Base-by-base conservation (phyloP, 2,329 filamentous ascomycete genomes). In the Pseudogymnoascus sp. region DNA sequence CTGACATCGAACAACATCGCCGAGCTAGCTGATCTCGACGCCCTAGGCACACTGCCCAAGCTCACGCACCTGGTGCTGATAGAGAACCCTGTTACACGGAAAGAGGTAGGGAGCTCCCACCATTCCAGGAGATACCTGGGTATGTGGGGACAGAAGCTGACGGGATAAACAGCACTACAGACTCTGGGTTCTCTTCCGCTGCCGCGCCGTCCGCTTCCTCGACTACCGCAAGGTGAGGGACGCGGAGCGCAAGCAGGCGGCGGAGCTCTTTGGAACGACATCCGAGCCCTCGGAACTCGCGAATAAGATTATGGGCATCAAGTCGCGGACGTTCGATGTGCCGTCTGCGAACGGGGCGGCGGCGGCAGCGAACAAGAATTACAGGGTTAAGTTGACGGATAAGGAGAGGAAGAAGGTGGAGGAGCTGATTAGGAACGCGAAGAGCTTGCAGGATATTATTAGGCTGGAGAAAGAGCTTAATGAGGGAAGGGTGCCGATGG, bases 171-270 rank as follows among this genome's bases (percentile, higher is more conserved):
- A 97, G 91, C 80, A 97, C 77, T 99, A 97, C 78, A 88, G 95
- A 62, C 88, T 89, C 75, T 99, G 91, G 88, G 80, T 96, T 29
- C 84, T 99, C 66, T 97, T 90, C 89, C 85, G 88, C 67, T 91
- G 89, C 73, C 92, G 91, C 0, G 83, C 82, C 4, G 86, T 99
- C 47, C 87, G 93, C 51, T 97, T 96, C 76, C 82, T 99, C 60
- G 95, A 99, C 77, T 97, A 91, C 74, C 83, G 86, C 70, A 96
- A 96, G 77, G 92, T 99, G 60, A 96, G 91, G 76, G 86, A 95
- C 67, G 86, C 83, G 0, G 95, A 99, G 81, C 86, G 93, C 51
- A 78, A 84, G 67, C 84, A 86, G 69, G 91, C 91, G 0, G 81
- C 78, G 16, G 88, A 93, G 75, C 80, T 99, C 1, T 97, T 97